Conservation (phyloP, 345 rosid genomes). For the Mangifera indica region DNA sequence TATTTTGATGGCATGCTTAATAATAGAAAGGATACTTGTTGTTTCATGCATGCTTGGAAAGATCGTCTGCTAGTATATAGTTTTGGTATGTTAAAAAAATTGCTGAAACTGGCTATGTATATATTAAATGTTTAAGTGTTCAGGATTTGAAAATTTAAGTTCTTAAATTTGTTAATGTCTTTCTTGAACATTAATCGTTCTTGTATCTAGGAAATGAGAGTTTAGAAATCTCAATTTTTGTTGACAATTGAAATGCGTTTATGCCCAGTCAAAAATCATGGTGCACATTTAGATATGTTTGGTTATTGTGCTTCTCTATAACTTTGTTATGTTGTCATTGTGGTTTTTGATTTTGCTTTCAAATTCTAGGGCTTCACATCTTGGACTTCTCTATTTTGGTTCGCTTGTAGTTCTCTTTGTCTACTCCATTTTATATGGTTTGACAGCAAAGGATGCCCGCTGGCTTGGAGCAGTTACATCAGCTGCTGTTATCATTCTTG, state of each 20-base stretch:
- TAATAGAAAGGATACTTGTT: no score
- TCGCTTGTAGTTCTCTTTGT: slow-evolving; percentile 86
- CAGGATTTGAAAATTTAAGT: background rate
- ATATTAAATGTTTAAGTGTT: background rate
- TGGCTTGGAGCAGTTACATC: slow-evolving; percentile 99
- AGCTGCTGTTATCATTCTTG: slow-evolving; percentile 91
- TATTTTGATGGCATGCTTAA: no score
- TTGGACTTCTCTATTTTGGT: slow-evolving; percentile 82
- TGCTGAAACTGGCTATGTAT: background rate
- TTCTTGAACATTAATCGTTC: background rate
- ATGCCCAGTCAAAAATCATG: background rate
- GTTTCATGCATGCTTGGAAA: no score
- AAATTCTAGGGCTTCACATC: slow-evolving; percentile 85
- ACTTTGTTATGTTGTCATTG: slow-evolving; percentile 3
- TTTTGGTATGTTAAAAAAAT: no score
- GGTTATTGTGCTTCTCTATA: slow-evolving; percentile 6
- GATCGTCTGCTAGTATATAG: no score
- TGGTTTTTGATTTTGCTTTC: slow-evolving; percentile 19
- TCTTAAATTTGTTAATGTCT: background rate
- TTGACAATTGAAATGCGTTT: background rate
- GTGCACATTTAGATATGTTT: background rate
- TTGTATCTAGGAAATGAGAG: background rate
- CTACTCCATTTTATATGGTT: slow-evolving; percentile 86
- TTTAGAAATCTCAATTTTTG: background rate
- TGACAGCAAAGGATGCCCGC: slow-evolving; percentile 86